phyloP scores from a whole-genome alignment of 371 early-diverging fungal genomes.

The Mortierella sp. region DNA sequence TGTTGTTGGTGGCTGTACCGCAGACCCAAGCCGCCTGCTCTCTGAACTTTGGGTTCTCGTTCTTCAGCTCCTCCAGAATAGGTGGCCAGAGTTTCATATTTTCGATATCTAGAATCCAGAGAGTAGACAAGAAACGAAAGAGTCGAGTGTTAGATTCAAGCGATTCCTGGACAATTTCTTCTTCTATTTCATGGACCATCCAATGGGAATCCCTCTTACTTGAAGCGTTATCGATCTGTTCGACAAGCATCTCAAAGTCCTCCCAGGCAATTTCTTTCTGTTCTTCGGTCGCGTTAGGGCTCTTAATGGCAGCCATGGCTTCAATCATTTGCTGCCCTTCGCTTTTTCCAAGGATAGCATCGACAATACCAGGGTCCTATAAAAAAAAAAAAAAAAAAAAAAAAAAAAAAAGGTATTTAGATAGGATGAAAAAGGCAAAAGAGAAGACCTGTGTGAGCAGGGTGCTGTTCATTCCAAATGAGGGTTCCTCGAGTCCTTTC shows the following conservation, averaged over 20 bases:
- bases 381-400: neutral
- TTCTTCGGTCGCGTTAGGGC: constrained; percentile 67
- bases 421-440: too few relatives aligned
- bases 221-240: constrained; percentile 94
- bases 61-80: constrained; percentile 68
- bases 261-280: constrained; percentile 86
- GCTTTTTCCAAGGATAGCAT: constrained; percentile 92
- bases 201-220: constrained; percentile 55
- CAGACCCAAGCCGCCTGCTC: constrained; percentile 89
- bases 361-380: constrained; percentile 86
- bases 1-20: constrained; percentile 95
- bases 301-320: constrained; percentile 70
- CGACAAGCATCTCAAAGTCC: constrained; percentile 94
- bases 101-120: constrained; percentile 70
- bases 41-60: constrained; percentile 69
- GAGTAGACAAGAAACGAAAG: neutral
- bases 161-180: too few relatives aligned
- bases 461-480: too few relatives aligned
- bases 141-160: too few relatives aligned
- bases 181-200: too few relatives aligned
- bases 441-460: too few relatives aligned
- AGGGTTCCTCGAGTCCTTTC: too few relatives aligned
- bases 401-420: neutral
- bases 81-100: constrained; percentile 91
- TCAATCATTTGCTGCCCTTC: constrained; percentile 90